phyloP scores from a whole-genome alignment of 2,329 filamentous ascomycete species.

The Bipolaris cookei region DNA sequence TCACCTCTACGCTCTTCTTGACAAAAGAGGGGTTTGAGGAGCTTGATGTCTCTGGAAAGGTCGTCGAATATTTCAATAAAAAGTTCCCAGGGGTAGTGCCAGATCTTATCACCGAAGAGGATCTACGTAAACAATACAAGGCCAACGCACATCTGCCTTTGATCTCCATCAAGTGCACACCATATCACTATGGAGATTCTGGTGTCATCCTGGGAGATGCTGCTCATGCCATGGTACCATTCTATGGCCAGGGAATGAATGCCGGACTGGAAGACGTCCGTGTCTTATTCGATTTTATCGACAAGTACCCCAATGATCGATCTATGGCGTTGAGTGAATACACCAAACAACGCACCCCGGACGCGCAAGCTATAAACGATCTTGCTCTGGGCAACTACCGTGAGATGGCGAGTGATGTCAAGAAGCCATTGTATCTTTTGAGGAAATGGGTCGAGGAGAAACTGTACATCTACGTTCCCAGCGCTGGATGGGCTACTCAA shows the following conservation, averaged over 20 bases:
- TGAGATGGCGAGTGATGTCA: slow-evolving; percentile 90
- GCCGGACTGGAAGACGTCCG: slow-evolving; percentile 93
- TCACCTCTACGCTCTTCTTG: slow-evolving; percentile 93
- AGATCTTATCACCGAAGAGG: slow-evolving; percentile 68
- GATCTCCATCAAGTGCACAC: slow-evolving; percentile 90
- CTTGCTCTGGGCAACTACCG: slow-evolving; percentile 89
- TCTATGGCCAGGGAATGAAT: slow-evolving; percentile 98
- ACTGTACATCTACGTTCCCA: slow-evolving; percentile 76
- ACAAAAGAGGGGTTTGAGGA: slow-evolving; percentile 71
- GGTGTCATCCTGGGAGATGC: slow-evolving; percentile 91
- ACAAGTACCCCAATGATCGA: slow-evolving; percentile 63
- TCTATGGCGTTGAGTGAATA: slow-evolving; percentile 71
- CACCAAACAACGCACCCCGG: slow-evolving; percentile 72
- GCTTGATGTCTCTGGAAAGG: slow-evolving; percentile 67
- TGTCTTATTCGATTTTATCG: slow-evolving; percentile 81
- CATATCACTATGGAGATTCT: slow-evolving; percentile 79
- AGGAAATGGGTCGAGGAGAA: slow-evolving; percentile 88
- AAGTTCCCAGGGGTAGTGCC: slow-evolving; percentile 86
- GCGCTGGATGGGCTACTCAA: slow-evolving; percentile 86
- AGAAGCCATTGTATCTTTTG: slow-evolving; percentile 75
- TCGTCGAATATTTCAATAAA: slow-evolving; percentile 77
- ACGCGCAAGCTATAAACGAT: slow-evolving; percentile 90
- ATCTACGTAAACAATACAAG: slow-evolving; percentile 76
- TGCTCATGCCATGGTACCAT: slow-evolving; percentile 96
- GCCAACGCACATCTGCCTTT: slow-evolving; percentile 88